phyloP scores from a whole-genome alignment of 345 rosid genomes.

The Gossypium thurberi region DNA sequence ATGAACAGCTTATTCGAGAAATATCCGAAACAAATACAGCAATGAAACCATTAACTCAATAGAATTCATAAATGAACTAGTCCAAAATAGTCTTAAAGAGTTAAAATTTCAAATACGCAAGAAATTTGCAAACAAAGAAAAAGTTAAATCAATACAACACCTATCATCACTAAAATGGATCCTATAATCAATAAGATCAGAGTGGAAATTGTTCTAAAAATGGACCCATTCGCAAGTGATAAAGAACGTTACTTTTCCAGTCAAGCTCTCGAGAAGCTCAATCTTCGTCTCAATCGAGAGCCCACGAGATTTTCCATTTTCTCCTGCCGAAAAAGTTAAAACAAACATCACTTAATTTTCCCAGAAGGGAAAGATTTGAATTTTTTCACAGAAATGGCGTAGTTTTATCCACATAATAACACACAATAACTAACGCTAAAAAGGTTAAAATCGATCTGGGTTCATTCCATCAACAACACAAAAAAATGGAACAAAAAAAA shows the following conservation, averaged over 20 bases:
- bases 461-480: neutral
- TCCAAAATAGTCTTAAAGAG: neutral
- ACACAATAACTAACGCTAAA: neutral
- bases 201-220: neutral
- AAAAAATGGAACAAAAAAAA: neutral
- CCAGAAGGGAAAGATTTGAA: neutral
- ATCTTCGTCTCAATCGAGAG: conserved; percentile 85
- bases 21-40: neutral
- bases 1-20: neutral
- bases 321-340: conserved; percentile 37
- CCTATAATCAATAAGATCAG: neutral
- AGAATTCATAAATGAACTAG: neutral
- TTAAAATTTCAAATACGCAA: neutral
- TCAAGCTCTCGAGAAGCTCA: conserved; percentile 75
- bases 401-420: neutral
- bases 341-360: neutral
- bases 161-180: neutral
- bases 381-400: neutral
- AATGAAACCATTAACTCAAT: neutral
- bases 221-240: neutral
- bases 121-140: neutral
- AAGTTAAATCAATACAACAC: neutral
- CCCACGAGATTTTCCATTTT: conserved; percentile 43
- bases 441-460: neutral
- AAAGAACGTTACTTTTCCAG: conserved; percentile 55